Conservation (phyloP, 352 stramenopile genomes). For the Globisporangium lucens region DNA sequence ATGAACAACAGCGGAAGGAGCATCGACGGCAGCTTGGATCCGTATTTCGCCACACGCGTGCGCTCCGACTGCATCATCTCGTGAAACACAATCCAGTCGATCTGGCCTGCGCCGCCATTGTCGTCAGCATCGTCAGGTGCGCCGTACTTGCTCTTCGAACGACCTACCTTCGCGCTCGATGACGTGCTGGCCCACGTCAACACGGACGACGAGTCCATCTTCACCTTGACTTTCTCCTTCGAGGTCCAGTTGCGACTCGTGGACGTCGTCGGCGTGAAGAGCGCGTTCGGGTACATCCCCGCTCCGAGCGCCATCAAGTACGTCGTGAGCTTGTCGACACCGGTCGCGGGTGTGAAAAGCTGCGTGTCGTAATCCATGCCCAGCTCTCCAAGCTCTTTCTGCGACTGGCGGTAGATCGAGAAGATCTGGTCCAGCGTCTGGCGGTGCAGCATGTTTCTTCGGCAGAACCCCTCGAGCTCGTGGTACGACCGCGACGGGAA, state of each 20-base stretch:
- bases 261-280: conserved; percentile 38
- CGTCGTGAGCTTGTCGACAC: conserved; percentile 33
- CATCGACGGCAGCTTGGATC: conserved; percentile 57
- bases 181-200: conserved; percentile 26
- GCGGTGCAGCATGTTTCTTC: conserved; percentile 57
- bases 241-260: conserved; percentile 68
- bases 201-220: conserved; percentile 57
- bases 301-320: conserved; percentile 69
- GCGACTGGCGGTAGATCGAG: conserved; percentile 65
- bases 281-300: conserved; percentile 74
- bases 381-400: conserved; percentile 53
- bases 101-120: conserved; percentile 8
- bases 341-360: conserved; percentile 23
- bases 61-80: conserved; percentile 84
- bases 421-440: conserved; percentile 63
- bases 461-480: conserved; percentile 55
- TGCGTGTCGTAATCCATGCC: conserved; percentile 50
- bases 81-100: conserved; percentile 79
- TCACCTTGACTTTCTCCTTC: conserved; percentile 82
- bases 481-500: conserved; percentile 31
- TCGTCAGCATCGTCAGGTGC: conserved; percentile 22
- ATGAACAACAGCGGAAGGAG: conserved; percentile 64
- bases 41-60: conserved; percentile 64
- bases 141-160: conserved; percentile 21
- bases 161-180: conserved; percentile 11